A percentile compares a stretch with the other conserved stretches of the same genome.
Conservation (phyloP, 2,329 filamentous ascomycete genomes). For the Diaporthe eres region DNA sequence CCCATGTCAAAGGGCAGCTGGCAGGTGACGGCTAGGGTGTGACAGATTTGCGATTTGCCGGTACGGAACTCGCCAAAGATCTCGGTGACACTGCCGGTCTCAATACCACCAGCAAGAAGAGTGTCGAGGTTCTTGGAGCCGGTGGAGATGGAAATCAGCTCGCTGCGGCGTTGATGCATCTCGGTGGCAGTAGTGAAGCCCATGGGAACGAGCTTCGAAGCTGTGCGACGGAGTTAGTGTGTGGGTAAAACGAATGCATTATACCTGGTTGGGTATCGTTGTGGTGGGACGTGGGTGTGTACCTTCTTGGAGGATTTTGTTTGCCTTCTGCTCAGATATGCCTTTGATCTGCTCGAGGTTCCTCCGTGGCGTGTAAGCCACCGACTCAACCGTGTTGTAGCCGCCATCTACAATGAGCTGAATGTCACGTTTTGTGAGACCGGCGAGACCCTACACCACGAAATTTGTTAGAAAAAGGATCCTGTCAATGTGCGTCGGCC, state of each 20-base stretch:
- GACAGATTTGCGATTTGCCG: constrained; percentile 98
- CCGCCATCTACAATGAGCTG: constrained; percentile 93
- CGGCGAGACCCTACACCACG: constrained; percentile 80
- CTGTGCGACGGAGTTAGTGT: constrained; percentile 59
- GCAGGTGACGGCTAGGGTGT: constrained; percentile 98
- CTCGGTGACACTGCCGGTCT: constrained; percentile 98
- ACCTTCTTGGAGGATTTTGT: constrained; percentile 93
- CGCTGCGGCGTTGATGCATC: constrained; percentile 97
- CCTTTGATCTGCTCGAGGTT: constrained; percentile 95
- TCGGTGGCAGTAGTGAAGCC: constrained; percentile 99
- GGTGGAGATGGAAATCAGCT: constrained; percentile 97
- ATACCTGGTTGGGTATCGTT: background rate
- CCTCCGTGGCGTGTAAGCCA: constrained; percentile 90
- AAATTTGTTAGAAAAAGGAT: background rate
- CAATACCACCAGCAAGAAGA: constrained; percentile 91
- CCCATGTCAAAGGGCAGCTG: constrained; percentile 99
- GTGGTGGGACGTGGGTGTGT: constrained; percentile 31
- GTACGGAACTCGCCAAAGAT: constrained; percentile 98
- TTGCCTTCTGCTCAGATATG: constrained; percentile 96
- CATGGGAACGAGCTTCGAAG: constrained; percentile 97
- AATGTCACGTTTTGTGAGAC: constrained; percentile 94
- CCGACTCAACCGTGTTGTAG: constrained; percentile 94
- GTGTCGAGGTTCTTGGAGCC: constrained; percentile 98
- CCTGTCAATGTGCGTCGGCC: background rate
- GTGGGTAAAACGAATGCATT: constrained; percentile 19